These are phyloP conservation scores for Nematocida ironsii DNA, from an alignment of 371 early-diverging fungal species.

Conservation along the genomic window DNA sequence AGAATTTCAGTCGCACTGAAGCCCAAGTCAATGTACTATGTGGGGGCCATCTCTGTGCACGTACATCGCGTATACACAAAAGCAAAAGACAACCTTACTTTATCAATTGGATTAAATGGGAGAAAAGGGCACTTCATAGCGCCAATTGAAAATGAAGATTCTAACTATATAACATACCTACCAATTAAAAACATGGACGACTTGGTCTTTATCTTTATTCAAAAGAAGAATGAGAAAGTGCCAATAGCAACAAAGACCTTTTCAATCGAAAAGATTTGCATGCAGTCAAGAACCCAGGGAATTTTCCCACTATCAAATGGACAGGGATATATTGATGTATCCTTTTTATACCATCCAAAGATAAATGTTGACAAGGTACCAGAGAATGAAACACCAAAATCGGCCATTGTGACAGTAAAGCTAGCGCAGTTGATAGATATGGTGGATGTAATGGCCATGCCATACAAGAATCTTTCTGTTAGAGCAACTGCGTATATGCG, in stretches of 20 bases:
- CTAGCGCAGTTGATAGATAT: constrained; percentile 66
- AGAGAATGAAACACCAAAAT: constrained; percentile 45
- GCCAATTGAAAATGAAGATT: background rate
- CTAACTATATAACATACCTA: constrained; percentile 35
- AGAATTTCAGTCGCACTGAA: constrained; percentile 65
- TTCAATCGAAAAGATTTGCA: constrained; percentile 47
- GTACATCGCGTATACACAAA: constrained; percentile 54
- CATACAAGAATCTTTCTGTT: constrained; percentile 35
- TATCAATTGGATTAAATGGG: constrained; percentile 48
- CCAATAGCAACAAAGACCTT: constrained; percentile 12
- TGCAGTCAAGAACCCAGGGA: constrained; percentile 28
- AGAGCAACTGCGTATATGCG: constrained; percentile 37
- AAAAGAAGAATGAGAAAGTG: background rate
- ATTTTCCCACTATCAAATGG: constrained; percentile 25
- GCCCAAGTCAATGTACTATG: constrained; percentile 59
- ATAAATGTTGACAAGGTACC: constrained; percentile 36
- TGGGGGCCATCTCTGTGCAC: constrained; percentile 68
- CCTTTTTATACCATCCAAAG: constrained; percentile 42
- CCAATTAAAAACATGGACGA: constrained; percentile 57
- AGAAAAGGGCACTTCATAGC: background rate
- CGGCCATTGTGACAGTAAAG: constrained; percentile 63
- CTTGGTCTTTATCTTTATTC: background rate
- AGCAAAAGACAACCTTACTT: background rate
- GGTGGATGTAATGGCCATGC: constrained; percentile 39
- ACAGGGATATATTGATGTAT: constrained; percentile 44